phyloP scores from a whole-genome alignment of 371 early-diverging fungal genomes.

The Lichtheimia corymbifera region DNA sequence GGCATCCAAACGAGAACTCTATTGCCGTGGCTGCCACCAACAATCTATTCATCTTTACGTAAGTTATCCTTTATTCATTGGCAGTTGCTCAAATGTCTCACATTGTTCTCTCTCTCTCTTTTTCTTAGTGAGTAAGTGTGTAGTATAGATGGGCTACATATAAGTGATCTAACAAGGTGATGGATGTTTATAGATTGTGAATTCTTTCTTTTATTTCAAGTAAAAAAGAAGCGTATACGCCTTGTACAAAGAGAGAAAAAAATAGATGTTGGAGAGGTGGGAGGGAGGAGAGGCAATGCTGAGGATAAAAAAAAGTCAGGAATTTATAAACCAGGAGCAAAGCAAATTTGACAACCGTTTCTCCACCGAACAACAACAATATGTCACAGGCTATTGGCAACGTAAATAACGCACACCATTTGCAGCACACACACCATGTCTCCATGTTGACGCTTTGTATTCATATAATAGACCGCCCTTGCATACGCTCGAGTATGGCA shows the following conservation, averaged over 20 bases:
- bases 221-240: too few species aligned
- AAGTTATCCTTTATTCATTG: slow-evolving; percentile 16
- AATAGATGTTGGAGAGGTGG: too few species aligned
- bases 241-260: too few species aligned
- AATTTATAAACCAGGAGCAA: too few species aligned
- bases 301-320: too few species aligned
- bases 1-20: slow-evolving; percentile 95
- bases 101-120: background rate
- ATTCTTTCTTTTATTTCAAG: background rate
- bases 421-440: background rate
- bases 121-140: slow-evolving; percentile 1
- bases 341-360: too few species aligned
- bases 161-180: background rate
- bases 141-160: background rate
- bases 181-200: background rate
- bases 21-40: slow-evolving; percentile 96
- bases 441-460: background rate
- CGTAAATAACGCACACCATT: slow-evolving; percentile 34
- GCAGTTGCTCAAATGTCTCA: background rate
- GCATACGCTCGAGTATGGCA: slow-evolving; percentile 96
- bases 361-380: too few species aligned
- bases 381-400: slow-evolving; percentile 74
- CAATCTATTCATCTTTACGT: slow-evolving; percentile 92
- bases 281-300: too few species aligned
- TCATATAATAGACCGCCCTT: slow-evolving; percentile 73